Conservation (phyloP, 495 filamentous ascomycete species). For the Lentithecium fluviatile region DNA sequence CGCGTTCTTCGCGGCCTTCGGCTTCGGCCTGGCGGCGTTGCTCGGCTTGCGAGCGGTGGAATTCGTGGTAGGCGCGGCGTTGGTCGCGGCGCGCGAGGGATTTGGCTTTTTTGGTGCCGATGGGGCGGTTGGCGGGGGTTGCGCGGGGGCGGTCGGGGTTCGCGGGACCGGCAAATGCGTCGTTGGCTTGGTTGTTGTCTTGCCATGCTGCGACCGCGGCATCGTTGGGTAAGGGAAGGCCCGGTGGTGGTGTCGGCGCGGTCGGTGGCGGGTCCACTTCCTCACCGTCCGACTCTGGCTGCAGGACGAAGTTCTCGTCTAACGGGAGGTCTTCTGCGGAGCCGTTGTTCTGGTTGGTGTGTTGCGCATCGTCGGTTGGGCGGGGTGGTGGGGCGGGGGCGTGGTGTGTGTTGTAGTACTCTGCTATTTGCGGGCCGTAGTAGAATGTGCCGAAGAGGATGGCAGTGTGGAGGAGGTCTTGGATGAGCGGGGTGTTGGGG, state of each 20-base stretch:
- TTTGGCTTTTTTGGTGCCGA: constrained; percentile 52
- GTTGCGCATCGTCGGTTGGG: neutral
- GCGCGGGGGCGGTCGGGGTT: constrained; percentile 15
- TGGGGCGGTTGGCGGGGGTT: constrained; percentile 35
- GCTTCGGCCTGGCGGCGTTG: constrained; percentile 41
- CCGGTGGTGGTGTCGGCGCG: constrained; percentile 30
- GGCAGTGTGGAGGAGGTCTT: constrained; percentile 43
- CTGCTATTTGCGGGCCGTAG: constrained; percentile 38
- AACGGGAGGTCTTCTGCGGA: constrained; percentile 8
- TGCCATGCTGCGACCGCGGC: neutral
- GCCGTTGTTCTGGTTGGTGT: neutral
- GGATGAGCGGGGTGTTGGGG: constrained; percentile 40
- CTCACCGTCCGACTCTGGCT: constrained; percentile 8
- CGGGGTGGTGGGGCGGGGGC: neutral
- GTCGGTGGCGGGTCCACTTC: constrained; percentile 13
- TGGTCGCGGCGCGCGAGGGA: constrained; percentile 51
- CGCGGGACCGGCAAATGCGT: constrained; percentile 13
- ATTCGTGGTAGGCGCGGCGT: constrained; percentile 52
- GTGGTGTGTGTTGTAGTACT: constrained; percentile 12
- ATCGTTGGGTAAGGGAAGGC: neutral
- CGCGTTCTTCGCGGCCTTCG: constrained; percentile 42
- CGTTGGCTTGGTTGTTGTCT: neutral
- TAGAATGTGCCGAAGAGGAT: constrained; percentile 42
- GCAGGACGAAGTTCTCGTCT: constrained; percentile 18
- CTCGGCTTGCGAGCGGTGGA: constrained; percentile 46